Evolutionary conservation across 2,329 filamentous ascomycete species (phyloP).

Genomic region (Fonsecaea nubica): DNA sequence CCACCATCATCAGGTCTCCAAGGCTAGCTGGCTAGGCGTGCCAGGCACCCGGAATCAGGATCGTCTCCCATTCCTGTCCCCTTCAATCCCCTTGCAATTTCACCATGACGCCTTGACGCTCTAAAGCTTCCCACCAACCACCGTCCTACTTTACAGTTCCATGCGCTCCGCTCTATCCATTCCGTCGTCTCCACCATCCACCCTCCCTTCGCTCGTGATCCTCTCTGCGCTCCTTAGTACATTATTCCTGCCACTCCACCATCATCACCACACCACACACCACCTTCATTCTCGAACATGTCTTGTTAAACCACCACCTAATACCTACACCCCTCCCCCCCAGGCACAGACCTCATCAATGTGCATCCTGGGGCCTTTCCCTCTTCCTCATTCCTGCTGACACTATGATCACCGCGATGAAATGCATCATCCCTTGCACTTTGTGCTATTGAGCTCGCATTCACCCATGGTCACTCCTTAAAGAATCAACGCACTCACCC

Average conservation of each 20-base stretch:
- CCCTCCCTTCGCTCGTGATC: background rate
- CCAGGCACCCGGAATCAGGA: background rate
- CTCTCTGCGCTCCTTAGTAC: background rate
- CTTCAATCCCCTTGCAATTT: conserved; percentile 2
- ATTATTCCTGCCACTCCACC: background rate
- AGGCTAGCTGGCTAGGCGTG: background rate
- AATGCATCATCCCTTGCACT: conserved; percentile 15
- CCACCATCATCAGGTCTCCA: too few relatives aligned
- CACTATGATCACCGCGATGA: conserved; percentile 17
- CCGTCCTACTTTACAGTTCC: background rate
- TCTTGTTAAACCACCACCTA: background rate
- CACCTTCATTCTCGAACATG: conserved; percentile 4
- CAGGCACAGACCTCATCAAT: conserved; percentile 12
- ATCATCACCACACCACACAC: conserved; percentile 10
- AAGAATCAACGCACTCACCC: conserved; percentile 1
- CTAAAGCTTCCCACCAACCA: background rate
- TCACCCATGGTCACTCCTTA: conserved; percentile 15
- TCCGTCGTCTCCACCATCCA: background rate
- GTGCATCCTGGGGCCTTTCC: background rate
- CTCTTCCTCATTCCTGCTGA: conserved; percentile 1
- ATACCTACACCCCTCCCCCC: background rate
- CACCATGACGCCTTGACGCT: conserved; percentile 2
- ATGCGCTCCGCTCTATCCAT: background rate
- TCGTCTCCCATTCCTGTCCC: background rate
- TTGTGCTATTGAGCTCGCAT: conserved; percentile 13